Percentiles rank a stretch among this genome's conserved stretches.
phyloP scores from a whole-genome alignment of 2,329 filamentous ascomycete genomes.

The Gaeumannomyces tritici region DNA sequence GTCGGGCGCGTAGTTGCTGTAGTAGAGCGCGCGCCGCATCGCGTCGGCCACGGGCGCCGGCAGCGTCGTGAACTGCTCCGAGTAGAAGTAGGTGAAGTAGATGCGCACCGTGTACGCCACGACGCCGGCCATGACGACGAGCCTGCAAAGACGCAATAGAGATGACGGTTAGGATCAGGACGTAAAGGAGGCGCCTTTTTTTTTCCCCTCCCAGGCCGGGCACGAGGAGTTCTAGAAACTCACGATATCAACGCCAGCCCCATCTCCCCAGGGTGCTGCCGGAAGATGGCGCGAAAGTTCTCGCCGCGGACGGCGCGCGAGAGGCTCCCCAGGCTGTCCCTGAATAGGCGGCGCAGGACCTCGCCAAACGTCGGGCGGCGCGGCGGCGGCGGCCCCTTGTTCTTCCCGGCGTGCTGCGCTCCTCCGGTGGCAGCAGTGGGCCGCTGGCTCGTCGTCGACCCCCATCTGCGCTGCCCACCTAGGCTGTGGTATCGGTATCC shows the following conservation, averaged over 20 bases:
- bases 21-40: constrained; percentile 78
- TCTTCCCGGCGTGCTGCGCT: neutral
- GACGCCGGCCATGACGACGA: constrained; percentile 21
- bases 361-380: constrained; percentile 12
- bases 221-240: constrained; percentile 5
- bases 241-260: constrained; percentile 26
- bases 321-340: constrained; percentile 21
- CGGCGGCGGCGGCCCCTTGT: constrained; percentile 3
- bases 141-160: constrained; percentile 14
- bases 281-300: constrained; percentile 26
- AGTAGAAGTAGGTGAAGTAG: constrained; percentile 47
- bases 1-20: constrained; percentile 67
- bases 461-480: neutral
- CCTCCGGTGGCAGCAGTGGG: neutral
- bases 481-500: neutral
- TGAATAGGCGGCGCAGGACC: constrained; percentile 17
- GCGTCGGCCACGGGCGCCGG: constrained; percentile 67
- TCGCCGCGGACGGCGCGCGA: constrained; percentile 26
- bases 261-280: constrained; percentile 32
- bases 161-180: neutral
- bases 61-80: constrained; percentile 43
- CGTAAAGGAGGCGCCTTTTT: constrained; percentile 5
- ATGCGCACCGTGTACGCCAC: constrained; percentile 28
- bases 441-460: constrained; percentile 2
- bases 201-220: too few species aligned